phyloP scores from a whole-genome alignment of 2,329 filamentous ascomycete genomes.

The Diaporthe helianthi region DNA sequence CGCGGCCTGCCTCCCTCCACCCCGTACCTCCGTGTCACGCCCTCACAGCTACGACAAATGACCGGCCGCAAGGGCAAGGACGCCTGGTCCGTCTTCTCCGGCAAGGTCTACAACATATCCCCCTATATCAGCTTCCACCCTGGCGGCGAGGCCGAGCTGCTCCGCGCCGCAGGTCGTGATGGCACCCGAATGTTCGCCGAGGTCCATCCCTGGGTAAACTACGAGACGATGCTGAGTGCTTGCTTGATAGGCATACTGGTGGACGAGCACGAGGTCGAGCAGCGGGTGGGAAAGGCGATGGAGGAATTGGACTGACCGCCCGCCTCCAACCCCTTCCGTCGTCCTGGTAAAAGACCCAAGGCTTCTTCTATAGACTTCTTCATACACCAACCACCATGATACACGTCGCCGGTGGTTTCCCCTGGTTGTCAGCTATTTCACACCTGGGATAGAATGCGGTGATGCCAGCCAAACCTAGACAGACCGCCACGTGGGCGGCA shows the following conservation, averaged over 20 bases:
- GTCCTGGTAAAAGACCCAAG: neutral
- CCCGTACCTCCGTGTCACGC: conserved; percentile 77
- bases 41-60: conserved; percentile 77
- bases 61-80: conserved; percentile 85
- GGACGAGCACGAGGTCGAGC: conserved; percentile 59
- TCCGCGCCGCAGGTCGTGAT: conserved; percentile 67
- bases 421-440: neutral
- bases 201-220: conserved; percentile 76
- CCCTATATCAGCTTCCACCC: conserved; percentile 92
- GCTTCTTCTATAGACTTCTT: too few relatives aligned
- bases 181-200: conserved; percentile 70
- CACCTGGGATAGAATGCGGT: neutral
- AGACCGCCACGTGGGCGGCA: conserved; percentile 6
- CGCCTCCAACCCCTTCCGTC: neutral
- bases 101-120: conserved; percentile 92
- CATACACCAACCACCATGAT: neutral
- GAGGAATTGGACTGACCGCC: conserved; percentile 64
- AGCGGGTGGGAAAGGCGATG: conserved; percentile 51
- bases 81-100: conserved; percentile 89
- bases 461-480: conserved; percentile 4
- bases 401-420: neutral
- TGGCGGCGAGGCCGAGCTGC: conserved; percentile 78
- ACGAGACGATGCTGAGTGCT: conserved; percentile 70
- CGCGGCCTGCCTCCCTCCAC: conserved; percentile 63
- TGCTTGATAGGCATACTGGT: conserved; percentile 71